A percentile compares a stretch with the other conserved stretches of the same genome.
Conservation (phyloP, 2,329 filamentous ascomycete genomes). For the Microdochium trichocladiopsis region DNA sequence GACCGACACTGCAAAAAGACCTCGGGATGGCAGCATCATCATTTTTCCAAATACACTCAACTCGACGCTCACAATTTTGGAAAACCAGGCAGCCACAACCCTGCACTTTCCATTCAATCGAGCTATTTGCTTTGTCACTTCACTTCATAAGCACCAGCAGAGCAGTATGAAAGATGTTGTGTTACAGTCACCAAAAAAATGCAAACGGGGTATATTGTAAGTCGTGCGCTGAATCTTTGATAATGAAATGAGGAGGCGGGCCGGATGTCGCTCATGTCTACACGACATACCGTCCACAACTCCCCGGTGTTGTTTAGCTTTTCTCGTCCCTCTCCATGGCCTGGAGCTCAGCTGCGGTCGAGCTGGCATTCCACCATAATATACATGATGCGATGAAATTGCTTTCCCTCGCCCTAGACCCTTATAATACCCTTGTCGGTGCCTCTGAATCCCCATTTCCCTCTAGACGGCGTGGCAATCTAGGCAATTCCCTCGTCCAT, state of each 20-base stretch:
- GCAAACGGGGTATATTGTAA: constrained; percentile 1
- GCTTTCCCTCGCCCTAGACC: background rate
- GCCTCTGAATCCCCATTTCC: background rate
- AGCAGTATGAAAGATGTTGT: background rate
- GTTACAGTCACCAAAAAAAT: constrained; percentile 4
- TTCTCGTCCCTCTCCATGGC: background rate
- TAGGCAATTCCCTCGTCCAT: constrained; percentile 30
- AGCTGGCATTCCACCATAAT: constrained; percentile 1
- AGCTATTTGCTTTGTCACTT: too few species aligned
- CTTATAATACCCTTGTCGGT: background rate
- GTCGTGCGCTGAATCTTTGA: constrained; percentile 6
- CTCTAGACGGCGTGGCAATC: too few species aligned
- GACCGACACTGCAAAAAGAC: background rate
- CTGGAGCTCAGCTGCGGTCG: background rate
- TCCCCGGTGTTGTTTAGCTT: constrained; percentile 1
- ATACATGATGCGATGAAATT: constrained; percentile 2
- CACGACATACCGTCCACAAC: background rate
- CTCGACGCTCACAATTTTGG: too few species aligned
- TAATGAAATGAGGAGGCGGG: background rate
- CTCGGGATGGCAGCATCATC: too few species aligned
- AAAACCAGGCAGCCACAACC: too few species aligned
- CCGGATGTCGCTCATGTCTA: background rate
- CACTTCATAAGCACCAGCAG: background rate
- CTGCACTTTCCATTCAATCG: too few species aligned
- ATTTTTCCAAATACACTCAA: too few species aligned